Evolutionary conservation across 2,329 filamentous ascomycete species (phyloP).

Genomic region (Alternaria ventricosa): DNA sequence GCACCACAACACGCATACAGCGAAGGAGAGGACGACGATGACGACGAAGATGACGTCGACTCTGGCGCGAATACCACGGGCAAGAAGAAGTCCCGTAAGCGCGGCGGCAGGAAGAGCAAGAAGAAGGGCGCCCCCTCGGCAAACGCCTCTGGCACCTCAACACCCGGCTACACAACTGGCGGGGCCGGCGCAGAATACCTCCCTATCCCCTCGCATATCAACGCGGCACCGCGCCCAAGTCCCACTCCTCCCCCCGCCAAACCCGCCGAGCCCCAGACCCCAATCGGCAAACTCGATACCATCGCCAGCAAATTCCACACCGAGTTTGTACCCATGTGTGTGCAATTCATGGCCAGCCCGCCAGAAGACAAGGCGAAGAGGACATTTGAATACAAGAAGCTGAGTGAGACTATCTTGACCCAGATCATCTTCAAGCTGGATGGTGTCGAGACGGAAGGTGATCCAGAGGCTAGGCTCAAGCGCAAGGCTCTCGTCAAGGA

Average conservation of each 20-base stretch:
- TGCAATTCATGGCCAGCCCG: constrained; percentile 66
- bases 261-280: constrained; percentile 39
- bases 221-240: constrained; percentile 40
- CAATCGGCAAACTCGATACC: constrained; percentile 67
- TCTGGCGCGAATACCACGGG: constrained; percentile 35
- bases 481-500: constrained; percentile 77
- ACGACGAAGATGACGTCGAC: constrained; percentile 39
- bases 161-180: constrained; percentile 48
- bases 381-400: constrained; percentile 74
- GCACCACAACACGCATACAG: constrained; percentile 35
- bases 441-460: constrained; percentile 74
- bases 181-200: constrained; percentile 46
- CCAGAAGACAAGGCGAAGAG: constrained; percentile 68
- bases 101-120: constrained; percentile 51
- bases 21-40: constrained; percentile 51
- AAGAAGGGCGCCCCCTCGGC: constrained; percentile 52
- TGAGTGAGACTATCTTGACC: constrained; percentile 78
- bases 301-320: constrained; percentile 69
- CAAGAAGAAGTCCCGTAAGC: constrained; percentile 45
- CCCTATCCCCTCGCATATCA: constrained; percentile 45
- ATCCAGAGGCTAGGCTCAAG: constrained; percentile 66
- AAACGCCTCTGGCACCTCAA: constrained; percentile 51
- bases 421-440: constrained; percentile 80
- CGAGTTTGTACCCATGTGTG: constrained; percentile 70
- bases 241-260: constrained; percentile 43